Conservation (phyloP, 1,139 yeast species). For the Suhomyces ambrosiae region DNA sequence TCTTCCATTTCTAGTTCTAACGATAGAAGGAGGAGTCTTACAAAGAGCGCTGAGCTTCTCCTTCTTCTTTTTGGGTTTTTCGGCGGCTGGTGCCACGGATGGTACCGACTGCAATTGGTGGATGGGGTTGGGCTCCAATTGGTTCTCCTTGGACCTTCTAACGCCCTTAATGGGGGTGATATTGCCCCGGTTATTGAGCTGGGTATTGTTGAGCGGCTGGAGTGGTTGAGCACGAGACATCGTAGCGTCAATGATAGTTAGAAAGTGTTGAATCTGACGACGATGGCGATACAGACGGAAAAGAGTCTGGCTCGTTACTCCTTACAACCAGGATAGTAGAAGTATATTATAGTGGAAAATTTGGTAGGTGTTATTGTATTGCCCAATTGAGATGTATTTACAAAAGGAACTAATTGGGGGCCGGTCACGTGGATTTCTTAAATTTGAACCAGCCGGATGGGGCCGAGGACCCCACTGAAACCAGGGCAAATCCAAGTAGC, state of each 20-base stretch:
- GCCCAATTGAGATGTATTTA: slow-evolving; percentile 17
- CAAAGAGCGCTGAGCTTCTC: slow-evolving; percentile 87
- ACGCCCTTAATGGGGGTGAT: slow-evolving; percentile 46
- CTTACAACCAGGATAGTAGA: slow-evolving; percentile 5
- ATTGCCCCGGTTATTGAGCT: slow-evolving; percentile 42
- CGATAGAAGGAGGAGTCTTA: slow-evolving; percentile 92
- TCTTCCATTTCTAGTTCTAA: slow-evolving; percentile 81
- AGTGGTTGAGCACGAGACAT: slow-evolving; percentile 46
- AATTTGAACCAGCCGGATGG: slow-evolving; percentile 1
- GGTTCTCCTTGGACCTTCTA: slow-evolving; percentile 35
- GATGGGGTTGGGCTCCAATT: slow-evolving; percentile 20
- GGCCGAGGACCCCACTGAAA: slow-evolving; percentile 1
- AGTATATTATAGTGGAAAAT: slow-evolving; percentile 12
- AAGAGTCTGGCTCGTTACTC: slow-evolving; percentile 11
- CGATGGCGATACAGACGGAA: slow-evolving; percentile 10
- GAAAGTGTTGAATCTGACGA: slow-evolving; percentile 2
- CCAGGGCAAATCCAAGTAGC: no score
- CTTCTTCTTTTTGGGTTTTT: slow-evolving; percentile 60
- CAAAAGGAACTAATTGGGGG: slow-evolving; percentile 16
- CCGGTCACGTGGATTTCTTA: slow-evolving; percentile 12
- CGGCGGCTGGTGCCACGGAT: slow-evolving; percentile 19
- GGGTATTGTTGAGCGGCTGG: slow-evolving; percentile 51
- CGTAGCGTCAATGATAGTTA: slow-evolving; percentile 1
- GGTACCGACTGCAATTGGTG: slow-evolving; percentile 14
- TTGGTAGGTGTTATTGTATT: slow-evolving; percentile 17